Percentiles rank a stretch among this genome's conserved stretches.
phyloP scores from a whole-genome alignment of 2,329 filamentous ascomycete species.

The Diaporthe longicolla region DNA sequence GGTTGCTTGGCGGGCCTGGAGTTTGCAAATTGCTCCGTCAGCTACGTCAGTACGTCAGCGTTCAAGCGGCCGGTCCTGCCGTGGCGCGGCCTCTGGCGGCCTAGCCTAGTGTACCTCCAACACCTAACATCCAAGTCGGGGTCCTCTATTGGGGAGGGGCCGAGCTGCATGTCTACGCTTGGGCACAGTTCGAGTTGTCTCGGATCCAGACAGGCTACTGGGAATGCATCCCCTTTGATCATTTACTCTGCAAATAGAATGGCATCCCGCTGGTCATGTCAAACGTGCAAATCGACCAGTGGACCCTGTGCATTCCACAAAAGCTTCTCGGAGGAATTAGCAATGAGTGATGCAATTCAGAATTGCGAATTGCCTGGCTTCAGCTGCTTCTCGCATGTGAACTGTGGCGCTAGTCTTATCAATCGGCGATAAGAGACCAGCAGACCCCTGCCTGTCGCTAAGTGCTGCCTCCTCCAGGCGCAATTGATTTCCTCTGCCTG shows the following conservation, averaged over 20 bases:
- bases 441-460: constrained; percentile 8
- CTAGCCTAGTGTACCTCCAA: neutral
- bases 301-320: neutral
- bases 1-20: constrained; percentile 32
- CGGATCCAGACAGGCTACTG: neutral
- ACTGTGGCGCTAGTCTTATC: constrained; percentile 27
- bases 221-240: neutral
- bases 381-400: constrained; percentile 31
- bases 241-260: neutral
- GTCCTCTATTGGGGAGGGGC: neutral
- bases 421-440: constrained; percentile 14
- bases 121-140: neutral
- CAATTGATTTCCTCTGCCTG: constrained; percentile 16
- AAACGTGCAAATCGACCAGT: neutral
- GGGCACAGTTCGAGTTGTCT: neutral
- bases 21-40: constrained; percentile 37
- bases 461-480: neutral
- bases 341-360: constrained; percentile 22
- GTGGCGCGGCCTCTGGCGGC: constrained; percentile 21
- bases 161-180: neutral
- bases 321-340: neutral
- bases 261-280: too few species aligned
- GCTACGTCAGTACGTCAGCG: constrained; percentile 38
- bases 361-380: neutral
- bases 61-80: constrained; percentile 19